Conservation (phyloP, 345 rosid genomes). For the Bruguiera gymnorhiza region DNA sequence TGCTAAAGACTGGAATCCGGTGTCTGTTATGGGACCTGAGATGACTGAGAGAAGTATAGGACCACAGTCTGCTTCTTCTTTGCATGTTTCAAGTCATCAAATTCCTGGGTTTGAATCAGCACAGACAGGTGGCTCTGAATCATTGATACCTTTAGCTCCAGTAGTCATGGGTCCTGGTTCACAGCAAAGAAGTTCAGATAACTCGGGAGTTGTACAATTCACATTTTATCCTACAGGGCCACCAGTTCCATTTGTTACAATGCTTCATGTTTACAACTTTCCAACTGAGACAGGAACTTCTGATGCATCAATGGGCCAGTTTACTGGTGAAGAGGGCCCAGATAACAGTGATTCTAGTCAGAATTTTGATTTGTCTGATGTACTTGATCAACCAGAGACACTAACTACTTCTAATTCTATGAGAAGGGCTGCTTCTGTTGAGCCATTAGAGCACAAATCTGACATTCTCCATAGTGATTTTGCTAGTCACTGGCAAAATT, state of each 20-base stretch:
- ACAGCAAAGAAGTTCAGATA: background rate
- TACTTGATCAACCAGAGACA: constrained; percentile 4
- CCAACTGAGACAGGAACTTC: constrained; percentile 19
- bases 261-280: constrained; percentile 19
- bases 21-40: constrained; percentile 6
- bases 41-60: constrained; percentile 7
- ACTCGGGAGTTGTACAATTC: constrained; percentile 1
- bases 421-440: constrained; percentile 1
- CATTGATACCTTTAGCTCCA: constrained; percentile 8
- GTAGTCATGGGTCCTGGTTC: constrained; percentile 15
- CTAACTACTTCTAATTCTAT: constrained; percentile 3
- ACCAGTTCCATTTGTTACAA: constrained; percentile 22
- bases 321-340: constrained; percentile 1
- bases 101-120: constrained; percentile 11
- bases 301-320: constrained; percentile 1
- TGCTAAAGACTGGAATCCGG: constrained; percentile 6
- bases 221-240: constrained; percentile 25
- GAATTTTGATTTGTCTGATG: constrained; percentile 8
- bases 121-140: constrained; percentile 9
- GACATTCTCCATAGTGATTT: constrained; percentile 29
- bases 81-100: constrained; percentile 12
- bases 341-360: background rate
- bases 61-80: constrained; percentile 1
- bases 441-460: constrained; percentile 8
- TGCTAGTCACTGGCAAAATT: constrained; percentile 26